Evolutionary conservation across 1,139 yeast genomes (phyloP), one percentile per base, ranked within the genome.

Genomic region (Magnusiomyces magnusii): DNA sequence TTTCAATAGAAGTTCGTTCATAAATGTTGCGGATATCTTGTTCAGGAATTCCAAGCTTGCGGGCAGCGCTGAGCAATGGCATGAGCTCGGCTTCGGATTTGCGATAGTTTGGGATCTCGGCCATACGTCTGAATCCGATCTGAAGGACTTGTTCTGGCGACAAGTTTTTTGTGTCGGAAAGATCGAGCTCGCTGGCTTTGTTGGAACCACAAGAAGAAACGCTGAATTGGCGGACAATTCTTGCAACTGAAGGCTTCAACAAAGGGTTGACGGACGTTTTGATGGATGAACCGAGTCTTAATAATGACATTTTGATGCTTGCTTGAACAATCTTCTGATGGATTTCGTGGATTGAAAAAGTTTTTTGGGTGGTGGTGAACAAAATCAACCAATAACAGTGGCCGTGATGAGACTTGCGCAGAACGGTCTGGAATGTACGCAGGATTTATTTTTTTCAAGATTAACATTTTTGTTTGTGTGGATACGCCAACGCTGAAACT

Each of bases 111-210:
- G 65, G 64, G 7, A 63, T 58, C 47, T 64, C 63, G 47, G 70
- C 69, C 68, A 73, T 71, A 41, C 68, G 65, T 61, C 69, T 64
- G 64, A 73, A 72, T 3, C 75, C 75, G 57, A 65, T 61, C 34
- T 67, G 63, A 41, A 73, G 66, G 49, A 71, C 67, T 51, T 70
- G 69, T 54, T 67, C 63, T 5, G 64, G 67, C 50, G 60, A 51
- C 39, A 34, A 24, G 34, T 54, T 55, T 13, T 59, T 55, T 47
- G 58, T 52, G 44, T 53, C 51, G 56, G 55, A 28, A 39, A 55
- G 57, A 55, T 55, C 60, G 24, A 60, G 56, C 7, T 44, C 49
- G 21, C 27, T 3, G 27, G 5, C 21, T 19, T 19, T 44, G 27
- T 44, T n/a, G 25, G 5, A 19, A 9, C 27, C 10, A 44, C 27